These are phyloP conservation scores for Microbotryum scabiosae DNA, from an alignment of 1,284 basidiomycete species.

Conservation along the genomic window DNA sequence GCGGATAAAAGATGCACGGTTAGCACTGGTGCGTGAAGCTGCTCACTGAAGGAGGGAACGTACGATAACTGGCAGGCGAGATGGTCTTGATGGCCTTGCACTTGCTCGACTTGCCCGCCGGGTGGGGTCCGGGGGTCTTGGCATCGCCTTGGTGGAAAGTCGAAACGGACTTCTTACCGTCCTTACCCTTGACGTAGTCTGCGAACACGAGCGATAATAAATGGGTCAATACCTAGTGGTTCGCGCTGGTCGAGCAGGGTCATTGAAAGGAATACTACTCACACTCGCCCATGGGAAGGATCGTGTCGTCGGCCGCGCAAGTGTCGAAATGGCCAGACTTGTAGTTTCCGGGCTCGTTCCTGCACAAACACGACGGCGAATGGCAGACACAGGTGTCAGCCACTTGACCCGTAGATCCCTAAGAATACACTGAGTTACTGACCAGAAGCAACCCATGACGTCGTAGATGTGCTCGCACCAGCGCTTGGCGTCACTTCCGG, in stretches of 20 bases:
- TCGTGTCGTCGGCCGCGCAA: constrained; percentile 46
- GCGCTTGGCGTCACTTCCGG: constrained; percentile 15
- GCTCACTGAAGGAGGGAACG: background rate
- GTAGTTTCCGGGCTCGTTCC: constrained; percentile 52
- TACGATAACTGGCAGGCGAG: constrained; percentile 9
- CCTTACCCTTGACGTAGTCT: constrained; percentile 3
- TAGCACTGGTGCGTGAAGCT: too few species aligned
- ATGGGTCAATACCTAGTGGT: background rate
- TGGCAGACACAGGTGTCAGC: constrained; percentile 37
- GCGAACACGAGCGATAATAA: too few species aligned
- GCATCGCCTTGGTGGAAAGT: constrained; percentile 41
- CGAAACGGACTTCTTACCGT: constrained; percentile 12
- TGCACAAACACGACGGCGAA: constrained; percentile 38
- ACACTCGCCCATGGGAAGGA: constrained; percentile 54
- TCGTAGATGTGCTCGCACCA: constrained; percentile 39
- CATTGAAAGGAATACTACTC: background rate
- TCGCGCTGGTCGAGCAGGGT: background rate
- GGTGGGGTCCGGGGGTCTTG: constrained; percentile 51
- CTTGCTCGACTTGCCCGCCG: constrained; percentile 41
- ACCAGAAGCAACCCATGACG: background rate
- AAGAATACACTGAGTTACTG: background rate
- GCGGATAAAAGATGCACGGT: too few species aligned
- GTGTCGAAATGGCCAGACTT: constrained; percentile 47
- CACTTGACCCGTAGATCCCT: constrained; percentile 22
- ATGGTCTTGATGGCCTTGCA: constrained; percentile 47